phyloP scores from a whole-genome alignment of 208 protist species.

The Trypanosoma conorhini region DNA sequence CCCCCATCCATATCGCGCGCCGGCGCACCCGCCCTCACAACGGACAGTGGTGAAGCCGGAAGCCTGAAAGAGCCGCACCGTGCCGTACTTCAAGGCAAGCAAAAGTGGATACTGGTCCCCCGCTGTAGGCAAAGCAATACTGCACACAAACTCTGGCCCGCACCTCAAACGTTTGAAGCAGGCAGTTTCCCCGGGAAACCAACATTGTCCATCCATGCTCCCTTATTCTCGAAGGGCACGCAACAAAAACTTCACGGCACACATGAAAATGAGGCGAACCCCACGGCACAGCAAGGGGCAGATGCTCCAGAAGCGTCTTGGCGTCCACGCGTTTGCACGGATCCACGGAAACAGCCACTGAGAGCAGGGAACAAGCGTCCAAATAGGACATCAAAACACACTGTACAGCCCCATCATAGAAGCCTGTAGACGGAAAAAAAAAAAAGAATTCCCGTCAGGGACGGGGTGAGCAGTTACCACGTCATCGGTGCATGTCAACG shows the following conservation, averaged over 20 bases:
- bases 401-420: constrained; percentile 6
- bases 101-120: constrained; percentile 3
- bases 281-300: constrained; percentile 6
- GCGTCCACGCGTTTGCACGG: neutral
- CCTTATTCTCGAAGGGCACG: constrained; percentile 2
- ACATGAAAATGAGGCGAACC: constrained; percentile 19
- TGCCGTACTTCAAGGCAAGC: constrained; percentile 17
- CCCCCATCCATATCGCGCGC: too few relatives aligned
- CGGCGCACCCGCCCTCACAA: too few relatives aligned
- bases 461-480: neutral
- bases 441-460: neutral
- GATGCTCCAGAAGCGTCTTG: neutral
- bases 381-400: constrained; percentile 11
- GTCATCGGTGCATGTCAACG: neutral
- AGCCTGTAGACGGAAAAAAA: constrained; percentile 4
- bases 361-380: constrained; percentile 1
- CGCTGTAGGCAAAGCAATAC: constrained; percentile 7
- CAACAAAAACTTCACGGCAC: neutral
- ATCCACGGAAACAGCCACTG: constrained; percentile 10
- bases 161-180: too few relatives aligned
- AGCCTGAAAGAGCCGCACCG: constrained; percentile 11
- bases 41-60: too few relatives aligned
- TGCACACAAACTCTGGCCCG: constrained; percentile 2
- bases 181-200: neutral
- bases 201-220: constrained; percentile 2